Percentiles rank a stretch among this genome's conserved stretches.
Evolutionary conservation across 805 yeast genomes (phyloP).

Genomic region (Metschnikowia drakensbergensis): DNA sequence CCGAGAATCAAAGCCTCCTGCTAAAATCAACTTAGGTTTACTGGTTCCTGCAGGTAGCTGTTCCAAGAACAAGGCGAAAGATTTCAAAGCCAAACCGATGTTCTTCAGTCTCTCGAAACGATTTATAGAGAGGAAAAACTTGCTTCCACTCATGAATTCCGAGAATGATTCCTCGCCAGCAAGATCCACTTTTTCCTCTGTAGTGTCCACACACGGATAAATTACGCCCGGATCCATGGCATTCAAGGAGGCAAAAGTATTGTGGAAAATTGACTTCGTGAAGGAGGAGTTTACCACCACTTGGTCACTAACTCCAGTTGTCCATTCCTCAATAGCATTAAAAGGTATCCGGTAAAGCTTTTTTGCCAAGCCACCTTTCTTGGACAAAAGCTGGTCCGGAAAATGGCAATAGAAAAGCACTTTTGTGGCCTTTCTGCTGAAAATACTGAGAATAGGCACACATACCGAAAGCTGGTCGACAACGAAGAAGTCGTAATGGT

Average conservation of each 20-base stretch:
- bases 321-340: conserved; percentile 76
- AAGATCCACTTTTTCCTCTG: conserved; percentile 15
- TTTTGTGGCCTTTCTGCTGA: conserved; percentile 39
- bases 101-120: conserved; percentile 87
- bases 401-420: conserved; percentile 91
- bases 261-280: conserved; percentile 64
- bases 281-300: conserved; percentile 86
- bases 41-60: conserved; percentile 25
- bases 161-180: conserved; percentile 30
- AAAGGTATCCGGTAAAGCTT: conserved; percentile 74
- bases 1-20: conserved; percentile 88
- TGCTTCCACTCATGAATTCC: conserved; percentile 31
- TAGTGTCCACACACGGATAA: conserved; percentile 73
- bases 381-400: conserved; percentile 81
- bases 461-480: conserved; percentile 88
- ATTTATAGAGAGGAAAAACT: conserved; percentile 70
- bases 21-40: conserved; percentile 55
- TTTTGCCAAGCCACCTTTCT: conserved; percentile 52
- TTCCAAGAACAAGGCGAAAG: conserved; percentile 50
- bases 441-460: conserved; percentile 62
- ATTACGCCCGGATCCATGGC: conserved; percentile 50
- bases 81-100: conserved; percentile 67
- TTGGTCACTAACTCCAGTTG: conserved; percentile 71
- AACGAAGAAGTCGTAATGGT: conserved; percentile 63
- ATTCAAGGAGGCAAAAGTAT: conserved; percentile 50